A percentile compares a stretch with the other conserved stretches of the same genome.
Conservation (phyloP, 345 rosid genomes). For the Odontarrhena argentea region DNA sequence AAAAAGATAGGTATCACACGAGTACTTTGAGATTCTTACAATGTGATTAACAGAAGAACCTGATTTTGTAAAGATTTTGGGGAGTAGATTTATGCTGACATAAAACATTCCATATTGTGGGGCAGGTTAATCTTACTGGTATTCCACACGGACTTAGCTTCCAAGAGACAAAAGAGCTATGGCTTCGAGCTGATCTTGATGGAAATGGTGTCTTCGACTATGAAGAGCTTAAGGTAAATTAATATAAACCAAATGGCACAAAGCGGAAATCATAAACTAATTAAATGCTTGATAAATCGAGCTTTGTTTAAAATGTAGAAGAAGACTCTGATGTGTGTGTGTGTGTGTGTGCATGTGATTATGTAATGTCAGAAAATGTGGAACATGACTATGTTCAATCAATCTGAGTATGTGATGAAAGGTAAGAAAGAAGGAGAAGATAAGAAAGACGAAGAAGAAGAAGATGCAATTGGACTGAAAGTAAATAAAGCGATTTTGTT, state of each 20-base stretch:
- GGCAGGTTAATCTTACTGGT: constrained; percentile 61
- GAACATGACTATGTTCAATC: constrained; percentile 43
- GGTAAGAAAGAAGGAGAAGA: constrained; percentile 36
- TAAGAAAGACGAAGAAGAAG: background rate
- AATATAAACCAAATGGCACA: background rate
- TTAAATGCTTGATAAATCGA: background rate
- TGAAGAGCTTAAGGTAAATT: constrained; percentile 63
- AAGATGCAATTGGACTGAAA: constrained; percentile 64
- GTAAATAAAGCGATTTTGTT: constrained; percentile 78
- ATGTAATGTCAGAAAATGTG: constrained; percentile 44
- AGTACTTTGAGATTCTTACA: background rate
- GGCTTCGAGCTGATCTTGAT: constrained; percentile 62
- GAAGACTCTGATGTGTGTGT: constrained; percentile 18
- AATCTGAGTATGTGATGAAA: constrained; percentile 30
- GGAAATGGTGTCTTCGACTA: constrained; percentile 64
- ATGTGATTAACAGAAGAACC: background rate
- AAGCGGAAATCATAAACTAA: background rate
- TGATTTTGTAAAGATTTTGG: background rate
- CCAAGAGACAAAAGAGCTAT: constrained; percentile 62
- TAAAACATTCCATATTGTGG: constrained; percentile 3
- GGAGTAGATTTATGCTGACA: constrained; percentile 6
- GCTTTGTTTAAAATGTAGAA: constrained; percentile 1
- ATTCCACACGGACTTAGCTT: constrained; percentile 62
- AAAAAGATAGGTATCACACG: background rate
- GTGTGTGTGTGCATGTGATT: background rate